Evolutionary conservation across 2,329 filamentous ascomycete genomes (phyloP).

Genomic region (Parascedosporium putredinis): DNA sequence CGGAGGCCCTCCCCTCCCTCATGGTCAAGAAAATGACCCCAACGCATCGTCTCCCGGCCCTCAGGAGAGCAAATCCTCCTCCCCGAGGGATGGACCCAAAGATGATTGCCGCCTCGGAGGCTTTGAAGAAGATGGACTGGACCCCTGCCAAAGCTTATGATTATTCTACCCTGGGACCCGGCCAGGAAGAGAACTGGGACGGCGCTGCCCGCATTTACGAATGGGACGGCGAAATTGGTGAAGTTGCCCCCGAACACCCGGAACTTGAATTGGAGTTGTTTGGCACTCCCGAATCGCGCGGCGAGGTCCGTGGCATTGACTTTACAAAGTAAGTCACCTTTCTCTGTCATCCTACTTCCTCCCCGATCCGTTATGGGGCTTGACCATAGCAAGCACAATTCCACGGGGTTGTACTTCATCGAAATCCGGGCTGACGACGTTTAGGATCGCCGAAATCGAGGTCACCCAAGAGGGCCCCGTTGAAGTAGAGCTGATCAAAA

Average conservation of each 20-base stretch:
- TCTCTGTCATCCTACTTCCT: constrained; percentile 3
- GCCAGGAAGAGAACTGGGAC: constrained; percentile 29
- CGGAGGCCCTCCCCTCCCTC: constrained; percentile 14
- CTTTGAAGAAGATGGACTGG: constrained; percentile 28
- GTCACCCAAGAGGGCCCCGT: constrained; percentile 46
- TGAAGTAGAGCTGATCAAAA: constrained; percentile 39
- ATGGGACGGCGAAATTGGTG: constrained; percentile 77
- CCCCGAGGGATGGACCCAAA: neutral
- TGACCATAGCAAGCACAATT: neutral
- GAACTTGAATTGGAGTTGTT: constrained; percentile 72
- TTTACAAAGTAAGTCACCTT: constrained; percentile 46
- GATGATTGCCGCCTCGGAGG: neutral
- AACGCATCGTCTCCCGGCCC: neutral
- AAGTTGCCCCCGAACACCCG: constrained; percentile 62
- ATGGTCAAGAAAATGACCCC: constrained; percentile 10
- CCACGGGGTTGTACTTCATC: neutral
- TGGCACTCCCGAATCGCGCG: constrained; percentile 40
- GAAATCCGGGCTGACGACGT: constrained; percentile 3
- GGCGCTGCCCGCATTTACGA: constrained; percentile 60
- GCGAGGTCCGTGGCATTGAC: constrained; percentile 43
- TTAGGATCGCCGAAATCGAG: constrained; percentile 43
- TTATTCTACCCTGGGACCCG: constrained; percentile 26
- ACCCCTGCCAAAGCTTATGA: constrained; percentile 33
- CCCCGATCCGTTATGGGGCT: too few relatives aligned
- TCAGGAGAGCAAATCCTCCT: neutral